Evolutionary conservation across 139 green algal genomes (phyloP).

Genomic region (Closterium sp.): DNA sequence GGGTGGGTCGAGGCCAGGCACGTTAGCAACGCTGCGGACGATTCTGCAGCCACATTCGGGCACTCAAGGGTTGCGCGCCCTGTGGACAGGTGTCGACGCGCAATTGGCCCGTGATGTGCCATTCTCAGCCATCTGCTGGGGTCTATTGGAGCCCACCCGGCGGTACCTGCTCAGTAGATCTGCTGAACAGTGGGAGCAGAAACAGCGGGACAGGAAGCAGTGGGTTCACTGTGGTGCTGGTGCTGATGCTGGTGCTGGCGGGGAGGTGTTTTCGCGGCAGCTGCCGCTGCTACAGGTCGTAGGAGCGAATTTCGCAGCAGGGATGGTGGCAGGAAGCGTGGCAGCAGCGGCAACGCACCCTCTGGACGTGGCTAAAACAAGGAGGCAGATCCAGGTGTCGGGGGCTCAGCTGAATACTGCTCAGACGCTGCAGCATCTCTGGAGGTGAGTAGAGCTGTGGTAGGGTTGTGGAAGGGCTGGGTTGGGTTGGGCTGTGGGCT

Average conservation of each 20-base stretch:
- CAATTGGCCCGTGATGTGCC: constrained; percentile 88
- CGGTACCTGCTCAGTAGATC: neutral
- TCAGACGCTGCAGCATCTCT: neutral
- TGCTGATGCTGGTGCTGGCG: neutral
- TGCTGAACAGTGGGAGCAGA: neutral
- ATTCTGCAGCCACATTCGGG: neutral
- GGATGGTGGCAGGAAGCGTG: constrained; percentile 25
- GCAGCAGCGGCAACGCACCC: constrained; percentile 29
- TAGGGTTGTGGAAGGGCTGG: too few species aligned
- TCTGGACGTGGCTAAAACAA: constrained; percentile 42
- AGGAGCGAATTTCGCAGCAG: constrained; percentile 41
- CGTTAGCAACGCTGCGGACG: neutral
- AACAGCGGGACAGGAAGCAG: neutral
- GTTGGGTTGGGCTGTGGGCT: too few species aligned
- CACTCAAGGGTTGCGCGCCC: neutral
- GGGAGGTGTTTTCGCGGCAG: neutral
- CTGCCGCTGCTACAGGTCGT: constrained; percentile 5
- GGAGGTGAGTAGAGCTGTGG: neutral
- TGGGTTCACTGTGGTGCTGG: neutral
- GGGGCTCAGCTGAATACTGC: neutral
- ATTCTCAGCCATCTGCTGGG: constrained; percentile 94
- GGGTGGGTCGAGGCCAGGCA: neutral
- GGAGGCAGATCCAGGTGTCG: constrained; percentile 43
- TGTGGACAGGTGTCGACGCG: constrained; percentile 78
- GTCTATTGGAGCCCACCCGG: constrained; percentile 71